phyloP scores from a whole-genome alignment of 2,329 filamentous ascomycete genomes.

The Samsoniella hepiali region DNA sequence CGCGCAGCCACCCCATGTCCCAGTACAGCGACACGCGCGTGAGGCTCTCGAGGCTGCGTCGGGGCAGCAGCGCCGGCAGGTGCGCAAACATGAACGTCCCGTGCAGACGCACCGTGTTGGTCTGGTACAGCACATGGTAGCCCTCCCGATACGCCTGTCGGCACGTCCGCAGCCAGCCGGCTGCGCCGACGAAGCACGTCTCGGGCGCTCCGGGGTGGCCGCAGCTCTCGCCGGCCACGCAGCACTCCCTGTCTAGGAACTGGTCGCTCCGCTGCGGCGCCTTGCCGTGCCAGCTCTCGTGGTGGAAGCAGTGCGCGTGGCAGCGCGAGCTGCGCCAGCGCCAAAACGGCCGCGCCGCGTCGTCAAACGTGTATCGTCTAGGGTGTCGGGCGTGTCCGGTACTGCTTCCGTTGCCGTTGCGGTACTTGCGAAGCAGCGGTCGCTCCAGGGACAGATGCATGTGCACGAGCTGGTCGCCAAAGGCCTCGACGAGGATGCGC shows the following conservation, averaged over 20 bases:
- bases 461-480: slow-evolving; percentile 7
- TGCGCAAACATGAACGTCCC: slow-evolving; percentile 8
- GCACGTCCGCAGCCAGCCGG: slow-evolving; percentile 4
- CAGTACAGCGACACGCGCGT: background rate
- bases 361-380: background rate
- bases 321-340: slow-evolving; percentile 10
- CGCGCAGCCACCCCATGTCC: slow-evolving; percentile 1
- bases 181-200: background rate
- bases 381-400: background rate
- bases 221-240: slow-evolving; percentile 1
- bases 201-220: background rate
- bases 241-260: background rate
- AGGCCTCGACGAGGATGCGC: slow-evolving; percentile 3
- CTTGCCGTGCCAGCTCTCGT: background rate
- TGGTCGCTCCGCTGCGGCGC: background rate
- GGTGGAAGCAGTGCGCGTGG: slow-evolving; percentile 1
- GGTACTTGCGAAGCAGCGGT: background rate
- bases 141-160: slow-evolving; percentile 1
- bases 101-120: slow-evolving; percentile 6
- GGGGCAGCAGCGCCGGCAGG: background rate
- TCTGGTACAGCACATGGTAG: background rate
- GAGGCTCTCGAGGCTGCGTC: background rate
- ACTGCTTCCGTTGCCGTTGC: background rate
- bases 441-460: slow-evolving; percentile 4
- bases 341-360: background rate